phyloP scores from a whole-genome alignment of 805 yeast species.

The Ogataea pini region DNA sequence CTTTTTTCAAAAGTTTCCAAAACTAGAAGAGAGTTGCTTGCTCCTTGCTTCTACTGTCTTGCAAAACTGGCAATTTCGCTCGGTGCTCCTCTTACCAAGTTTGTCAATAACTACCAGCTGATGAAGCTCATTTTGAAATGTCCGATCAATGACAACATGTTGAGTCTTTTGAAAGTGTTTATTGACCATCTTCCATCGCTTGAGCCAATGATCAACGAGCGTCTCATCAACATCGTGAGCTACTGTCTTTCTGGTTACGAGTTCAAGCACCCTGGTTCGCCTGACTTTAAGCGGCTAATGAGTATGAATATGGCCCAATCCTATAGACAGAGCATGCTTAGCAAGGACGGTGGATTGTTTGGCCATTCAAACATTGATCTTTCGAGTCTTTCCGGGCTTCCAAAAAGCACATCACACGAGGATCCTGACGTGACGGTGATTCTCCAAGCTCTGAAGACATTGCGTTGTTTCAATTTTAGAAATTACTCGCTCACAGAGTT shows the following conservation, averaged over 20 bases:
- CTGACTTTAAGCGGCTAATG: constrained; percentile 61
- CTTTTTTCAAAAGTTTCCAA: constrained; percentile 60
- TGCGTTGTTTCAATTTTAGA: constrained; percentile 72
- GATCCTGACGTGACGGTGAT: constrained; percentile 46
- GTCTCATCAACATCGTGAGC: constrained; percentile 70
- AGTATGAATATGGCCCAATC: constrained; percentile 68
- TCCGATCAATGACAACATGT: constrained; percentile 81
- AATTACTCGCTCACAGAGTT: constrained; percentile 82
- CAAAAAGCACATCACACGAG: constrained; percentile 26
- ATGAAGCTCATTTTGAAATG: constrained; percentile 78
- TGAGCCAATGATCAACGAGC: constrained; percentile 68
- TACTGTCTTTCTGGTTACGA: constrained; percentile 76
- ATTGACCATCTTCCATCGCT: constrained; percentile 78
- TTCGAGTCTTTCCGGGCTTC: constrained; percentile 23
- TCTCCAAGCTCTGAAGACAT: constrained; percentile 75
- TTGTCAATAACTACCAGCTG: constrained; percentile 72
- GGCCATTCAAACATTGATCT: constrained; percentile 21
- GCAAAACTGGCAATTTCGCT: constrained; percentile 85
- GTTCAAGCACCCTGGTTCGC: constrained; percentile 85
- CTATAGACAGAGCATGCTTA: constrained; percentile 71
- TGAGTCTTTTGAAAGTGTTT: constrained; percentile 67
- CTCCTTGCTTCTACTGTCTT: constrained; percentile 85
- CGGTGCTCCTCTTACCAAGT: constrained; percentile 91
- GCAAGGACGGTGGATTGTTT: constrained; percentile 59
- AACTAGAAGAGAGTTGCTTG: constrained; percentile 71